phyloP scores from a whole-genome alignment of 148 eudicot genomes.

The Vaccinium myrtillus region DNA sequence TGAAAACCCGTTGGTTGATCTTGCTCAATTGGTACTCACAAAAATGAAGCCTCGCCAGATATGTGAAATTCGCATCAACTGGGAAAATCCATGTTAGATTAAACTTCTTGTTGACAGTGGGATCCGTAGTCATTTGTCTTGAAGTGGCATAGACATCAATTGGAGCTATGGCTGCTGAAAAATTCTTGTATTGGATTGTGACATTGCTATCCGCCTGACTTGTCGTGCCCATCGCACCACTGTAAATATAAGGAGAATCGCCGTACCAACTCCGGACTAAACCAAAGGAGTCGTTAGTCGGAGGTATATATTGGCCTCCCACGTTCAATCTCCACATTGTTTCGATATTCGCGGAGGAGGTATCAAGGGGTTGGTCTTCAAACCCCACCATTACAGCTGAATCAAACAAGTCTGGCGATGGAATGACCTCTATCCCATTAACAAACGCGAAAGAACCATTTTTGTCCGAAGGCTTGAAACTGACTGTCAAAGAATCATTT shows the following conservation, averaged over 20 bases:
- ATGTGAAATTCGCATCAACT: conserved; percentile 60
- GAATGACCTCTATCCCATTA: conserved; percentile 72
- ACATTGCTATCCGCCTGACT: conserved; percentile 18
- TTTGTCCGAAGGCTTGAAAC: conserved; percentile 53
- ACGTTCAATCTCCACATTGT: conserved; percentile 67
- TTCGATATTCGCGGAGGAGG: conserved; percentile 32
- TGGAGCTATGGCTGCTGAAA: conserved; percentile 55
- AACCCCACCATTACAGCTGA: conserved; percentile 52
- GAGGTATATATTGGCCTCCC: conserved; percentile 68
- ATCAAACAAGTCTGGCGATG: conserved; percentile 40
- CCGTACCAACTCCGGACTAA: conserved; percentile 82
- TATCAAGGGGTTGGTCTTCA: conserved; percentile 30
- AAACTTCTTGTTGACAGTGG: conserved; percentile 43
- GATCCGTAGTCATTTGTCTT: conserved; percentile 66
- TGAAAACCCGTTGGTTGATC: conserved; percentile 54
- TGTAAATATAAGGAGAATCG: conserved; percentile 65
- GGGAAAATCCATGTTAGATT: conserved; percentile 75
- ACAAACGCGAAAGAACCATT: conserved; percentile 55
- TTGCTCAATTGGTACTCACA: conserved; percentile 52
- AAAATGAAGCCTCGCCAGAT: conserved; percentile 63
- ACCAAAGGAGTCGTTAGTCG: conserved; percentile 63
- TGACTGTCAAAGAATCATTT: conserved; percentile 28
- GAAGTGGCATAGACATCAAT: conserved; percentile 57
- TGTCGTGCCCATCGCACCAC: conserved; percentile 54
- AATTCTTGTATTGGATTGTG: conserved; percentile 16